Base-by-base conservation (phyloP, 192 early-diverging fungal genomes). In the Gigaspora rosea region DNA sequence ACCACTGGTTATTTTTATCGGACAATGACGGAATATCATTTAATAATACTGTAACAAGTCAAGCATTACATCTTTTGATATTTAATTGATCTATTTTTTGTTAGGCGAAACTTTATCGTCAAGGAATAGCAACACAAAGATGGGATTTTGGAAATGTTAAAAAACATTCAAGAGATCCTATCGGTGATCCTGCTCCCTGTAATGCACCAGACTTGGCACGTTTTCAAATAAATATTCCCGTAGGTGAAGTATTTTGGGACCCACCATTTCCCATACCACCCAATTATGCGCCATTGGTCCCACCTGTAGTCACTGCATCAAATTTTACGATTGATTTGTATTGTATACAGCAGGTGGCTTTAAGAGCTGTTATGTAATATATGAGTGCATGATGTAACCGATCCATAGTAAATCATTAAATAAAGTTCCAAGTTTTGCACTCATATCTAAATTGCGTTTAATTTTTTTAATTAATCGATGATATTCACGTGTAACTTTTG, bases 241-340 rank as follows among this genome's bases (percentile, higher is more conserved):
- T 72, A 72, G 16, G 32, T 72, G 54, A 72, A 72, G 54, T 58
- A 57, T 72, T 71, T 41, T 72, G 54, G 54, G 33, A 57, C n/a
- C 71, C 51, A 12, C n/a, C 33, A 20, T 72, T 33, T 56, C 51
- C 51, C n/a, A 71, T 56, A 3, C 32, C 51, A 71, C 4, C 33
- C n/a, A 18, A 0, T 27, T 70, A 71, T 71, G 48, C 9, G n/a
- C 22, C 68, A 71, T 22, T 52, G 58, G 41, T 72, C 49, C 54
- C 54, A 0, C 2, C 54, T 48, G 10, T 10, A 0, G 13, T 48
- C 0, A 27, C 10, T 47, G 16, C 62, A 2, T 64, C 22, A 4
- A 54, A 72, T 35, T 72, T 72, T 71, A 32, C 8, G 20, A 72
- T 57, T 46, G 71, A 72, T 35, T 72, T 72, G 35, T 72, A 72